Base-by-base conservation (phyloP, 345 rosid species). In the Toxicodendron radicans region DNA sequence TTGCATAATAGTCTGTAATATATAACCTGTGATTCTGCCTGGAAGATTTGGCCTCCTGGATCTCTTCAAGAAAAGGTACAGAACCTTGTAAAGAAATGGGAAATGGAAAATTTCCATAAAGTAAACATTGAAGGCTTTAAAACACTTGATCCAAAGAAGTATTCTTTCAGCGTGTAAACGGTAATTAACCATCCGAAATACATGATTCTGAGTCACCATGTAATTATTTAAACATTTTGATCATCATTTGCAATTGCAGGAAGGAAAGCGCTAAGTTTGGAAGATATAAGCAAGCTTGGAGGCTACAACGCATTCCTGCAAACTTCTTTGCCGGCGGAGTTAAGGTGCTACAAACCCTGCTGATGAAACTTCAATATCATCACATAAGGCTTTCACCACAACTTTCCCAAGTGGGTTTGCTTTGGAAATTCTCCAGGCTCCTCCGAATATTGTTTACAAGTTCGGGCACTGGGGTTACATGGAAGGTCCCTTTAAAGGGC, bases 401-500 rank as follows among this genome's bases (percentile, higher is more conserved):
- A 64, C 90, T 1, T 89, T 89, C 30, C 90, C 91, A 0, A 73
- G 87, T 10, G 90, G 91, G 2, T 89, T 89, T 41, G 91, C 94
- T 14, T 14, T 87, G 53, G 94, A 89, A 73, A 70, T 89, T 59
- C 73, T 86, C 56, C 84, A 83, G 9, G 91, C 87, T 60, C 91
- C 91, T 1, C 91, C 91, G 0, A 59, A 59, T 64, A 85, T 89
- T 14, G 79, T 70, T 1, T 89, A 72, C 86, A 89, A 89, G 85
- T 89, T 89, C 84, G 83, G 94, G 80, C 91, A 89, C 79, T 84
- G 91, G 90, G 94, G 86, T 23, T 81, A 78, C 66, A 87, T 78
- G 93, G 93, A 89, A 58, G 93, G 93, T 51, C 91, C 93, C 58
- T 89, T 87, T 79, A 86, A 83, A 77, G 90, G 88, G 14, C 77